Conservation (phyloP, 1,139 yeast genomes). For the Taiozyma onychis region DNA sequence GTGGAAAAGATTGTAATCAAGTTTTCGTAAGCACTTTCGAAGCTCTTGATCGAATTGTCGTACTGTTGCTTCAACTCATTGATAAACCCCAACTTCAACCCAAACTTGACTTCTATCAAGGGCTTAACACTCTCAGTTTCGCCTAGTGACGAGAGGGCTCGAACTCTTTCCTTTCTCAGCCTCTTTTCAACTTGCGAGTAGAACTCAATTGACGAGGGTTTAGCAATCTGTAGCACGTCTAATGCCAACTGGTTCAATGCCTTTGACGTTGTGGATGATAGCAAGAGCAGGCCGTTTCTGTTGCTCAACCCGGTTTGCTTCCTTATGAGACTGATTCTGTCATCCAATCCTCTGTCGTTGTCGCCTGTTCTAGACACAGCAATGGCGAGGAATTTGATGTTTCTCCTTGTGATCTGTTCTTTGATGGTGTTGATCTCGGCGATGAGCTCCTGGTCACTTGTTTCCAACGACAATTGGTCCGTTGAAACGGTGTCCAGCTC, state of each 20-base stretch:
- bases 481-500: slow-evolving; percentile 21
- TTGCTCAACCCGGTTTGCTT: slow-evolving; percentile 36
- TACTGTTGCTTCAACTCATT: slow-evolving; percentile 42
- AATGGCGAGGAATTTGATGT: slow-evolving; percentile 30
- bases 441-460: slow-evolving; percentile 28
- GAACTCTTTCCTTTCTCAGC: slow-evolving; percentile 27
- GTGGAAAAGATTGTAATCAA: slow-evolving; percentile 34
- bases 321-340: slow-evolving; percentile 34
- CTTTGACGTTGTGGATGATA: slow-evolving; percentile 34
- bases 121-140: slow-evolving; percentile 24
- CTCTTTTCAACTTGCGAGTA: slow-evolving; percentile 34
- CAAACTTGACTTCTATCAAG: slow-evolving; percentile 45
- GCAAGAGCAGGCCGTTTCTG: slow-evolving; percentile 36
- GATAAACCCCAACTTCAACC: slow-evolving; percentile 42
- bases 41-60: slow-evolving; percentile 40
- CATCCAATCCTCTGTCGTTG: slow-evolving; percentile 29
- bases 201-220: slow-evolving; percentile 36
- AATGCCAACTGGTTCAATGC: slow-evolving; percentile 36
- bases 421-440: slow-evolving; percentile 32
- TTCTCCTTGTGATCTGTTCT: slow-evolving; percentile 27
- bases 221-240: slow-evolving; percentile 33
- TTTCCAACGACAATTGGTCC: slow-evolving; percentile 6
- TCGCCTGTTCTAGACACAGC: slow-evolving; percentile 27
- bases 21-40: slow-evolving; percentile 45
- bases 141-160: slow-evolving; percentile 16